phyloP scores from a whole-genome alignment of 2,329 filamentous ascomycete species.

The Aschersonia sp. region DNA sequence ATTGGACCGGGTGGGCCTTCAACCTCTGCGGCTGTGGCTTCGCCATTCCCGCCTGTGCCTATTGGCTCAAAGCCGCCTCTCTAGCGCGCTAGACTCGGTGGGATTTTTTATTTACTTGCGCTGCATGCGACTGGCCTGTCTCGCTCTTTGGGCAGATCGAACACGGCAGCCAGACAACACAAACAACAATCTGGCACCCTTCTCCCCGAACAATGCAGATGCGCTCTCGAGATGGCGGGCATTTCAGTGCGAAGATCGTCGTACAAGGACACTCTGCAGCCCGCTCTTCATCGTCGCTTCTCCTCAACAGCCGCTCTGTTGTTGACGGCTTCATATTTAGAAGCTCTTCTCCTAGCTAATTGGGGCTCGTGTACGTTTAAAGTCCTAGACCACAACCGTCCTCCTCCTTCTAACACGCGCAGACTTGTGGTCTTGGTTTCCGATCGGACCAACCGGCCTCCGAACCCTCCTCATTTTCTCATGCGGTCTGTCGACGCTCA shows the following conservation, averaged over 20 bases:
- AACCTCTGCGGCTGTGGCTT: no score
- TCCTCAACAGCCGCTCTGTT: slow-evolving; percentile 60
- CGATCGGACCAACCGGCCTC: slow-evolving; percentile 59
- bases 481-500: slow-evolving; percentile 61
- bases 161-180: neutral
- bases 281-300: slow-evolving; percentile 76
- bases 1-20: no score
- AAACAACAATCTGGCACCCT: slow-evolving; percentile 1
- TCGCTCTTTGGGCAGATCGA: neutral
- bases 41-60: no score
- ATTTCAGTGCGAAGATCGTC: slow-evolving; percentile 40
- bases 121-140: slow-evolving; percentile 12
- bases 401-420: neutral
- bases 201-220: slow-evolving; percentile 19
- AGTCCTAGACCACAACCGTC: neutral
- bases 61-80: no score
- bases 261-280: slow-evolving; percentile 86
- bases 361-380: slow-evolving; percentile 51
- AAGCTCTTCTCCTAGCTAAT: slow-evolving; percentile 55
- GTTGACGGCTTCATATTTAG: slow-evolving; percentile 56
- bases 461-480: slow-evolving; percentile 64
- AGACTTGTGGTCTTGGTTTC: slow-evolving; percentile 83
- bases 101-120: slow-evolving; percentile 6
- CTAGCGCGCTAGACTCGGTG: no score
- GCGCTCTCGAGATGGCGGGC: slow-evolving; percentile 34